These are phyloP conservation scores for Comarum palustre DNA, from an alignment of 306 rosid genomes.

Conservation along the genomic window DNA sequence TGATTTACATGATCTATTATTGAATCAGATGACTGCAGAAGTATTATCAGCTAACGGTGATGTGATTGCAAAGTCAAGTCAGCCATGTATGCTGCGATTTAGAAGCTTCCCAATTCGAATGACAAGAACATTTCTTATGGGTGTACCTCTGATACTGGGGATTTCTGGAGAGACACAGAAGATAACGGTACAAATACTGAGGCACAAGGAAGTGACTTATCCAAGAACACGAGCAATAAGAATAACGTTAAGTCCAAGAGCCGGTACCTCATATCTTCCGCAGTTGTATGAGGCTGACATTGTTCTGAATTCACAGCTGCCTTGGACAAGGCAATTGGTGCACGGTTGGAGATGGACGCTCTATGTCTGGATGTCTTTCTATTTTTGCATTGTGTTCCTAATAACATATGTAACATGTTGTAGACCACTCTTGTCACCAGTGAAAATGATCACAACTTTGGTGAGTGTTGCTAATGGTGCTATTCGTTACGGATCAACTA, in stretches of 20 bases:
- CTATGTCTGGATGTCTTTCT: slow-evolving; percentile 65
- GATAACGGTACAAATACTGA: slow-evolving; percentile 37
- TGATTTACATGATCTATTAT: neutral
- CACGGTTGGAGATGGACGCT: slow-evolving; percentile 77
- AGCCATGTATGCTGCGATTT: slow-evolving; percentile 71
- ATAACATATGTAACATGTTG: slow-evolving; percentile 38
- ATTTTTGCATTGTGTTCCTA: slow-evolving; percentile 44
- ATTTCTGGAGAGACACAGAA: slow-evolving; percentile 59
- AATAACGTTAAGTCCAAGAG: slow-evolving; percentile 56
- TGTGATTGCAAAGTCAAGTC: slow-evolving; percentile 56
- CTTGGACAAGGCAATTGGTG: slow-evolving; percentile 58
- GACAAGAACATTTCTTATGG: slow-evolving; percentile 48
- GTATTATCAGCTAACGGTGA: slow-evolving; percentile 49
- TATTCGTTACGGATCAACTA: neutral
- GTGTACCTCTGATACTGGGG: slow-evolving; percentile 67
- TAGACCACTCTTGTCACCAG: slow-evolving; percentile 36
- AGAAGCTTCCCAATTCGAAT: slow-evolving; percentile 66
- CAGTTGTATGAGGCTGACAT: slow-evolving; percentile 68
- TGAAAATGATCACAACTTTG: slow-evolving; percentile 8
- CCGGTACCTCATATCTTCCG: slow-evolving; percentile 60
- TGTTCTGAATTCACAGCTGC: slow-evolving; percentile 48
- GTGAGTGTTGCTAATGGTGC: neutral
- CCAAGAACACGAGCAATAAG: slow-evolving; percentile 54
- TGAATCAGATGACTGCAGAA: slow-evolving; percentile 60
- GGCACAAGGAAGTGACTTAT: slow-evolving; percentile 55